Percentiles rank a stretch among this genome's conserved stretches.
Evolutionary conservation across 257 asterid species (phyloP).

Genomic region (Rehmannia glutinosa): DNA sequence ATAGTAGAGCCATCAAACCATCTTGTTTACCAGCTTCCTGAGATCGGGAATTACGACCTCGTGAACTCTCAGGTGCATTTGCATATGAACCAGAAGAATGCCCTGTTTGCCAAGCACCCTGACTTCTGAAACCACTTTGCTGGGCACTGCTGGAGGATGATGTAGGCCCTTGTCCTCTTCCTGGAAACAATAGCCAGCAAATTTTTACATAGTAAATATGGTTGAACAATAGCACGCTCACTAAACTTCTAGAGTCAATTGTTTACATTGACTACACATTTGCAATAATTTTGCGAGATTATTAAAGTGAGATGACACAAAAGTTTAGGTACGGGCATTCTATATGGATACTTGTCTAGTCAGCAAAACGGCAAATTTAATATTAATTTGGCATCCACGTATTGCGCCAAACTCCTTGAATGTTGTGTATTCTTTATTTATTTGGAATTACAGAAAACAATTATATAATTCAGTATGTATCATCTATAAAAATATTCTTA

Average conservation of each 20-base stretch:
- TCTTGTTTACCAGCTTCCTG: conserved; percentile 42
- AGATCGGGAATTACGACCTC: conserved; percentile 34
- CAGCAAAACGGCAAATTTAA: not conserved
- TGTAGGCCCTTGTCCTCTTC: conserved; percentile 66
- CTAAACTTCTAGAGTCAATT: not conserved
- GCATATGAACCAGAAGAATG: conserved; percentile 49
- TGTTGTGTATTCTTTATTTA: too few species aligned
- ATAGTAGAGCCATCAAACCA: conserved; percentile 42
- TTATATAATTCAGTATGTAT: too few species aligned
- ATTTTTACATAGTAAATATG: conserved; percentile 2
- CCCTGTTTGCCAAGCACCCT: conserved; percentile 60
- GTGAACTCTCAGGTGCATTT: conserved; percentile 50
- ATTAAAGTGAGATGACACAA: not conserved
- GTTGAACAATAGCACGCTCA: conserved; percentile 1
- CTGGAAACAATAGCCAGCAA: conserved; percentile 33
- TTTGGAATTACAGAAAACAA: too few species aligned
- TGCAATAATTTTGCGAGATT: not conserved
- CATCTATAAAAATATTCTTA: too few species aligned
- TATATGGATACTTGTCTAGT: not conserved
- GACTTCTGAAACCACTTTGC: conserved; percentile 53
- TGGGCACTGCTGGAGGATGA: conserved; percentile 49
- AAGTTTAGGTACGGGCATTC: not conserved
- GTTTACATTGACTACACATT: not conserved
- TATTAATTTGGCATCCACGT: not conserved
- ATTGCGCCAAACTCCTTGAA: too few species aligned